phyloP scores from a whole-genome alignment of 352 stramenopile genomes.

The Phytopythium helicoides region DNA sequence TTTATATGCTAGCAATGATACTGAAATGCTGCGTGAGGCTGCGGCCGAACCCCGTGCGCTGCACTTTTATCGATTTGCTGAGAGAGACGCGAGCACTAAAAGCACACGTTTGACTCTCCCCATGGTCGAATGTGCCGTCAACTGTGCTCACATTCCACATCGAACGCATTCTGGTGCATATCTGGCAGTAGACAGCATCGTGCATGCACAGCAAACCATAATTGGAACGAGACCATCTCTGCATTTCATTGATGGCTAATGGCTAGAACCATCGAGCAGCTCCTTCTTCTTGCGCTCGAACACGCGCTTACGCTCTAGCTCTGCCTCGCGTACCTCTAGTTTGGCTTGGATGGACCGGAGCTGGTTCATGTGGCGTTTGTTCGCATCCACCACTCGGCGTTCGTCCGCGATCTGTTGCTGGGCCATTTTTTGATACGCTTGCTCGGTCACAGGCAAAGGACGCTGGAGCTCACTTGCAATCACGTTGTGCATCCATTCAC shows the following conservation, averaged over 20 bases:
- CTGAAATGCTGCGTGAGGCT: constrained; percentile 62
- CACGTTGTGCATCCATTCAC: constrained; percentile 49
- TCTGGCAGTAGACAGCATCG: too few species aligned
- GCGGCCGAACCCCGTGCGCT: constrained; percentile 33
- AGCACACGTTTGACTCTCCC: constrained; percentile 78
- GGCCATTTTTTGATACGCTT: constrained; percentile 29
- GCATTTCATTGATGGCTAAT: too few species aligned
- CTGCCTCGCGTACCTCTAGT: constrained; percentile 40
- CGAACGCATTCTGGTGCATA: too few species aligned
- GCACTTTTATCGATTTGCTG: constrained; percentile 83
- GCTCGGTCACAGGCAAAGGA: constrained; percentile 45
- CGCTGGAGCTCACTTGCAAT: constrained; percentile 55
- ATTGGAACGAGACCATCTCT: too few species aligned
- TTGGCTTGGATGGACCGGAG: constrained; percentile 53
- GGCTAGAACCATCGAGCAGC: constrained; percentile 18
- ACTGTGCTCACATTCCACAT: constrained; percentile 63
- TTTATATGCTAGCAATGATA: constrained; percentile 51
- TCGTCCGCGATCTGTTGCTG: constrained; percentile 28
- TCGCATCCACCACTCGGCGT: constrained; percentile 18
- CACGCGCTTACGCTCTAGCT: constrained; percentile 43
- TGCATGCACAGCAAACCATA: too few species aligned
- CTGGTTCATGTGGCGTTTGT: constrained; percentile 40
- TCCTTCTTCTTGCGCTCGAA: constrained; percentile 71
- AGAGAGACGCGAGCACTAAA: constrained; percentile 84
- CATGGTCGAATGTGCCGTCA: constrained; percentile 84